phyloP scores from a whole-genome alignment of 2,329 filamentous ascomycete species.

The Penicillium sp. region DNA sequence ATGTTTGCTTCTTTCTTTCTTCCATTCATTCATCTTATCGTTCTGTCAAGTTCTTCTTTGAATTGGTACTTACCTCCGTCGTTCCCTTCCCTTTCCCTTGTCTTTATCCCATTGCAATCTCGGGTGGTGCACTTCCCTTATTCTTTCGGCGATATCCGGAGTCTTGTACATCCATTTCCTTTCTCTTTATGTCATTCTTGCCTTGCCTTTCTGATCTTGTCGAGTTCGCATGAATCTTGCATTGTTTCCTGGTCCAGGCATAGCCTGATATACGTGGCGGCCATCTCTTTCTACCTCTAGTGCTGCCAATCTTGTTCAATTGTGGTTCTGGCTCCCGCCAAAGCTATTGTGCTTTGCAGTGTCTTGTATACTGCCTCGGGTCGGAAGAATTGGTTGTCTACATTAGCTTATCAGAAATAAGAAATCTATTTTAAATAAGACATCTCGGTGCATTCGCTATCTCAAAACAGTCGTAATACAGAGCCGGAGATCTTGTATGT shows the following conservation, averaged over 20 bases:
- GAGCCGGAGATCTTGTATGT: background rate
- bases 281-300: background rate
- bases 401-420: slow-evolving; percentile 1
- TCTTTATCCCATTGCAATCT: slow-evolving; percentile 12
- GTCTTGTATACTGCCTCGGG: background rate
- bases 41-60: background rate
- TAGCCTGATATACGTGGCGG: background rate
- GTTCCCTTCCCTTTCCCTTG: slow-evolving; percentile 5
- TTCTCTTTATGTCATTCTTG: slow-evolving; percentile 1
- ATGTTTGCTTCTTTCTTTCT: slow-evolving; percentile 13
- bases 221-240: slow-evolving; percentile 5
- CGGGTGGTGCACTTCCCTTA: slow-evolving; percentile 6
- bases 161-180: slow-evolving; percentile 14
- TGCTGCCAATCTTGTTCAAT: background rate
- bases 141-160: slow-evolving; percentile 10
- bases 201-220: background rate
- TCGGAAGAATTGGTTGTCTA: background rate
- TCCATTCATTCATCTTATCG: slow-evolving; percentile 2
- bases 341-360: background rate
- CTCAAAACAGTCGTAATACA: background rate
- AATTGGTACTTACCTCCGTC: background rate
- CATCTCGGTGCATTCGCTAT: background rate
- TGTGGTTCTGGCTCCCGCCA: background rate
- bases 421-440: background rate
- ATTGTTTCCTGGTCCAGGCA: background rate